Percentiles rank a stretch among this genome's conserved stretches.
Conservation (phyloP, 768 basidiomycete species). For the Krasilnikovozyma curviuscula region DNA sequence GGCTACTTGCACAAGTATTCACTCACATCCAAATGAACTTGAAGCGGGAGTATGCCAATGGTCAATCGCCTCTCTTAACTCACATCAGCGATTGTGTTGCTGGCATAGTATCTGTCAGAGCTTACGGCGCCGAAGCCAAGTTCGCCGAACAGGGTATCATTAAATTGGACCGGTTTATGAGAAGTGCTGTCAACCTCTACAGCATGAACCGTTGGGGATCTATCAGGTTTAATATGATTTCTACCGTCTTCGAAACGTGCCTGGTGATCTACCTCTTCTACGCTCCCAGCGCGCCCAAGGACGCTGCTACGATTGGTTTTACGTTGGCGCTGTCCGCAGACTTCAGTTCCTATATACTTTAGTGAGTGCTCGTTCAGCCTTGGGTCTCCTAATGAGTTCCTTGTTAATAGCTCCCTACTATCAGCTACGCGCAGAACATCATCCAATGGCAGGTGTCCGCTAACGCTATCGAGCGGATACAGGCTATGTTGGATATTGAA, state of each 20-base stretch:
- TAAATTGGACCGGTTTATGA: conserved; percentile 37
- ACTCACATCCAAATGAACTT: conserved; percentile 39
- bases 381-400: conserved; percentile 21
- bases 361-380: too few relatives aligned
- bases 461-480: conserved; percentile 25
- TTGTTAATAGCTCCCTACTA: conserved; percentile 20
- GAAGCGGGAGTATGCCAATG: conserved; percentile 37
- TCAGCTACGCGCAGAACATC: not conserved
- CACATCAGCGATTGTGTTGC: conserved; percentile 41
- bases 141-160: conserved; percentile 32
- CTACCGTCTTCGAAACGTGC: conserved; percentile 36
- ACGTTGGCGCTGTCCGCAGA: conserved; percentile 24
- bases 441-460: conserved; percentile 21
- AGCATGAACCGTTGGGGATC: conserved; percentile 34
- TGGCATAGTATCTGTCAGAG: conserved; percentile 42
- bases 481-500: conserved; percentile 39
- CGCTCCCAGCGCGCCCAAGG: conserved; percentile 16
- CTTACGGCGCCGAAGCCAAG: conserved; percentile 36
- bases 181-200: conserved; percentile 24
- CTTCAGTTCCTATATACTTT: conserved; percentile 21
- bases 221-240: conserved; percentile 41
- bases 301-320: conserved; percentile 25
- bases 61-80: conserved; percentile 35
- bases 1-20: conserved; percentile 18
- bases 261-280: conserved; percentile 43